Evolutionary conservation across 305 asterid species (phyloP), one percentile per base, ranked within the genome.

Genomic region (Plantago coronopus): DNA sequence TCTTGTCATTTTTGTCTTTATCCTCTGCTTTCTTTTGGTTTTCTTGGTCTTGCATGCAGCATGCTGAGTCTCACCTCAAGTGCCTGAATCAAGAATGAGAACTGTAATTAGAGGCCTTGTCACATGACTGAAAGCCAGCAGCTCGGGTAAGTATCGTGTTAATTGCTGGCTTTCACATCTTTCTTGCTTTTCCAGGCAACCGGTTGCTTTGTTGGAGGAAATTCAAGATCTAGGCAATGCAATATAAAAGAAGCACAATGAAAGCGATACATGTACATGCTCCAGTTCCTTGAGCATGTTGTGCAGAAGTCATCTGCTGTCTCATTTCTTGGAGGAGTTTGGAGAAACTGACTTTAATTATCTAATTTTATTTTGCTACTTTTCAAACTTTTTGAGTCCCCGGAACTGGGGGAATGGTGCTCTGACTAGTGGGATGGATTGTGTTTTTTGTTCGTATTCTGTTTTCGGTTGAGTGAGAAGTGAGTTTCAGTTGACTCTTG

Each of bases 41-140:
- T 38, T 61, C 54, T 61, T 66, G 64, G 48, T 47, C 22, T 16
- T 70, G 34, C 17, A 48, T 69, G 68, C 82, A 77, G 81, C 75
- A 79, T 75, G 75, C 57, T 79, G 46, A 68, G 81, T 68, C 81
- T 82, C 49, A 61, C 85, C 37, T 82, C 88, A 44, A 65, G 76
- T 19, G 76, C 72, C 9, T 71, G 54, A 50, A 45, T 45, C 7
- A 57, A 20, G 25, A 40, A 4, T 29, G 15, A 64, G 44, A 51
- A 15, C 44, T 17, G 44, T 14, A 29, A 48, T 66, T 15, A 49
- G 66, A 23, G 61, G 53, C 21, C 25, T 43, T n/a, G 43, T 16
- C 38, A 20, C 2, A 48, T 65, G 57, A 65, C 54, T 23, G 79
- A 64, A 71, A 81, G 84, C 76, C 81, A 76, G 84, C 75, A 63